A percentile compares a stretch with the other conserved stretches of the same genome.
Conservation (phyloP, 2,329 filamentous ascomycete genomes). For the Pseudogymnoascus sp. region DNA sequence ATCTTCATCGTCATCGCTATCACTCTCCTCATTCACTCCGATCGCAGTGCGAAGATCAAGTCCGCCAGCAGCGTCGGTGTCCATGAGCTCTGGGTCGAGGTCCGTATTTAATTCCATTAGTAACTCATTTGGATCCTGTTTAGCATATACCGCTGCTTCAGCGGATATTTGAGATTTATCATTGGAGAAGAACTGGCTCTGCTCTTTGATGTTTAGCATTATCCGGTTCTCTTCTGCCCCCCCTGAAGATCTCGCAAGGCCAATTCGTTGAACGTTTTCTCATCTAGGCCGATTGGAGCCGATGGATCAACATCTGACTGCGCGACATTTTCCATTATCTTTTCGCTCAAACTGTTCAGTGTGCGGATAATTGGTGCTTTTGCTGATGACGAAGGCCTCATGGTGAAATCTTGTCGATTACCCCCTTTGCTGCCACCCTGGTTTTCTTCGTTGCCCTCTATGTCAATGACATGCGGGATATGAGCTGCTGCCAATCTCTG, state of each 20-base stretch:
- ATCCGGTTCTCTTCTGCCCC: constrained; percentile 70
- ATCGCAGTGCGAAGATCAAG: constrained; percentile 58
- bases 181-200: constrained; percentile 72
- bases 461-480: constrained; percentile 82
- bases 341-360: constrained; percentile 85
- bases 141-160: constrained; percentile 48
- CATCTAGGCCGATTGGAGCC: constrained; percentile 60
- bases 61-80: constrained; percentile 42
- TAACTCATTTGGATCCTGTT: constrained; percentile 64
- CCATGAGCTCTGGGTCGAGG: constrained; percentile 42
- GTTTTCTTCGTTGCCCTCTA: constrained; percentile 93
- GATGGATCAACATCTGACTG: constrained; percentile 67
- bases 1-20: constrained; percentile 57
- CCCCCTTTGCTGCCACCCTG: constrained; percentile 75
- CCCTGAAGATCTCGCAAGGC: constrained; percentile 73
- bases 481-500: constrained; percentile 54
- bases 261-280: constrained; percentile 67
- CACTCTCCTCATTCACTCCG: constrained; percentile 63
- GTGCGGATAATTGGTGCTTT: constrained; percentile 86
- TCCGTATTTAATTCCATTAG: constrained; percentile 58
- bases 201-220: constrained; percentile 80
- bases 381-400: constrained; percentile 67
- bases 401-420: constrained; percentile 83
- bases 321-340: constrained; percentile 82
- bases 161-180: constrained; percentile 36